Base-by-base conservation (phyloP, 768 basidiomycete species). In the Pisolithus sp. region DNA sequence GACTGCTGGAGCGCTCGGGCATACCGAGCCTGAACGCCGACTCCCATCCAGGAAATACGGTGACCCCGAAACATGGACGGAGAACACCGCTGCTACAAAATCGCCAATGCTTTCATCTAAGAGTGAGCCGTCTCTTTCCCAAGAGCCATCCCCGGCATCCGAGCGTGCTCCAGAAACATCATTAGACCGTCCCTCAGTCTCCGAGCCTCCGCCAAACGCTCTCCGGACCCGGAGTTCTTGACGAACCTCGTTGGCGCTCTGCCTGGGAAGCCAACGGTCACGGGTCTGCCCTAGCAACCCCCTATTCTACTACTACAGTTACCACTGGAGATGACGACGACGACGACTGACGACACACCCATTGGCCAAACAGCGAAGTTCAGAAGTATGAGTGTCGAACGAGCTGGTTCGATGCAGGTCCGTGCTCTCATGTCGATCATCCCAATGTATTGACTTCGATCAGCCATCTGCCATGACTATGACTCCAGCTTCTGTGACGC, bases 291-390 rank as follows among this genome's bases (percentile, higher is more conserved):
- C 38, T 59, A 20, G 41, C 64, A 23, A 15, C 44, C 9, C 28
- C 44, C n/a, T 48, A 53, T 15, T 46, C 54, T 39, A 57, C 68
- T 37, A 53, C 63, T 39, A 59, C 68, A 31, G 20, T 51, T 17
- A 43, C 61, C 26, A 53, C 60, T 37, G 56, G 63, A 34, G 20
- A 57, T 58, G 53, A 63, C 13, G 78, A 81, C 38, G 80, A 83
- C 5, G 82, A 85, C 54, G 80, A 79, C 49, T 56, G 83, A 85
- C 52, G 83, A 85, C 62, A 83, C 76, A 51, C 83, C 83, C 23
- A 82, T 85, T 55, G 70, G 77, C 24, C 81, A 81, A 51, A 70
- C 66, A 17, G 65, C 66, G 20, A 60, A 62, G 10, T 68, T 71
- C 53, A 60, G 61, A 48, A 59, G 57, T 5, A 57, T 59, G 50